Conservation (phyloP, 441 rosid species). For the Raphanus hybrid region DNA sequence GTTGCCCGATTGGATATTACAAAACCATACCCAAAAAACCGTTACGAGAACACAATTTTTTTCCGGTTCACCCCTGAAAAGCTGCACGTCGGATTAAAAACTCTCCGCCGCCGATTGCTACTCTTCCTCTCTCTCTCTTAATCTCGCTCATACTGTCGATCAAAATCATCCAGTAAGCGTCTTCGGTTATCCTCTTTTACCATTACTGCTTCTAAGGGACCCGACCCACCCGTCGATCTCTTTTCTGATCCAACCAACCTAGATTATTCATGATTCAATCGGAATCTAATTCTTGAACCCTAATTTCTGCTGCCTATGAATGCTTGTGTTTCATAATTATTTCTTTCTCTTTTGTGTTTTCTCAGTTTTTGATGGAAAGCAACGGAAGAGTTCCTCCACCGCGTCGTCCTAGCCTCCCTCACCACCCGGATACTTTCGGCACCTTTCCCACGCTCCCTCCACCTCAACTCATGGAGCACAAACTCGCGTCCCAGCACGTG, state of each 20-base stretch:
- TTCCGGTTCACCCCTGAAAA: not conserved
- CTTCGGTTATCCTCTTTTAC: too few relatives aligned
- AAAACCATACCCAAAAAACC: not conserved
- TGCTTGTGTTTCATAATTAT: too few relatives aligned
- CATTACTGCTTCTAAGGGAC: not conserved
- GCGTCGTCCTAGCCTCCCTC: slow-evolving; percentile 57
- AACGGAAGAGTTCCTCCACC: slow-evolving; percentile 80
- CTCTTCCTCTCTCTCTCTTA: not conserved
- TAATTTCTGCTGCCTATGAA: slow-evolving; percentile 1
- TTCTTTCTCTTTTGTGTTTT: not conserved
- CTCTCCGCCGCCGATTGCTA: not conserved
- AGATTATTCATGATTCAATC: not conserved
- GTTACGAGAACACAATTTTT: not conserved
- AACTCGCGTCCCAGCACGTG: slow-evolving; percentile 76
- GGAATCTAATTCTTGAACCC: slow-evolving; percentile 2
- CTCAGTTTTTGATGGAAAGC: slow-evolving; percentile 46
- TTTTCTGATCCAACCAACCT: not conserved
- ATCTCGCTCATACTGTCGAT: not conserved
- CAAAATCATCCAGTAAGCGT: too few relatives aligned
- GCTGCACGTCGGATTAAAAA: slow-evolving; percentile 12
- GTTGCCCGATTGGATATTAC: not conserved
- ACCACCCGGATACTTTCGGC: slow-evolving; percentile 59
- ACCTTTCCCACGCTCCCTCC: slow-evolving; percentile 79
- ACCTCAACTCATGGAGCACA: slow-evolving; percentile 88
- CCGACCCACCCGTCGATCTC: too few relatives aligned